Percentiles rank a stretch among this genome's conserved stretches.
Evolutionary conservation across 176 grass and related monocot genomes (phyloP).

Genomic region (Luzula sylvatica): DNA sequence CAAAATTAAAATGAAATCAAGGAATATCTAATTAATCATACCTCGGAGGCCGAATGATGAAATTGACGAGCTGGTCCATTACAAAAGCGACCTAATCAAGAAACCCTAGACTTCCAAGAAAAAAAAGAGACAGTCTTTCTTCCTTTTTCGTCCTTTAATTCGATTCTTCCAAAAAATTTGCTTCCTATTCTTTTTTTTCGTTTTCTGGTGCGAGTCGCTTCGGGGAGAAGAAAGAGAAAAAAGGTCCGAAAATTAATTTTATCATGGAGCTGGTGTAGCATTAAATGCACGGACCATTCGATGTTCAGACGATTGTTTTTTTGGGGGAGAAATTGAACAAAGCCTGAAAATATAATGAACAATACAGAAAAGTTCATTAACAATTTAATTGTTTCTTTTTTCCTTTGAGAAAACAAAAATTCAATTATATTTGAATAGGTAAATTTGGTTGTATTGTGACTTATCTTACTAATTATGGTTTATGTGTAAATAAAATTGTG

Average conservation of each 20-base stretch:
- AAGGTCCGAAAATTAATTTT: not conserved
- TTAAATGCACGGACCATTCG: too few species aligned
- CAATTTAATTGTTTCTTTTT: too few species aligned
- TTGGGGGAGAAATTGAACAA: too few species aligned
- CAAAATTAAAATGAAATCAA: constrained; percentile 4
- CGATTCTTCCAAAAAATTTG: constrained; percentile 11
- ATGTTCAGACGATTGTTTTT: too few species aligned
- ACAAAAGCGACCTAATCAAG: not conserved
- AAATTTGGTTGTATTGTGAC: too few species aligned
- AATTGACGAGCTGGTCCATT: constrained; percentile 99
- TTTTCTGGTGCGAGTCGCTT: constrained; percentile 20
- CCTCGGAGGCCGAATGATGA: constrained; percentile 98
- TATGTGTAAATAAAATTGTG: too few species aligned
- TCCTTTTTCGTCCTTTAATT: constrained; percentile 5
- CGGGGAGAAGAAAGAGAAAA: constrained; percentile 17
- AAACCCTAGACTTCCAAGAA: constrained; percentile 15
- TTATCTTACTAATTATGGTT: too few species aligned
- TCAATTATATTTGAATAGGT: too few species aligned
- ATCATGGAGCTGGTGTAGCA: too few species aligned
- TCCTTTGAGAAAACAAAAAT: too few species aligned
- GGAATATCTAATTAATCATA: constrained; percentile 20
- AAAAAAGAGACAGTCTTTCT: not conserved
- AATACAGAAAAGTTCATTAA: too few species aligned
- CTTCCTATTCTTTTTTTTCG: not conserved
- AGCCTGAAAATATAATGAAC: too few species aligned